Evolutionary conservation across 495 filamentous ascomycete genomes (phyloP).

Genomic region (Physcia stellaris): DNA sequence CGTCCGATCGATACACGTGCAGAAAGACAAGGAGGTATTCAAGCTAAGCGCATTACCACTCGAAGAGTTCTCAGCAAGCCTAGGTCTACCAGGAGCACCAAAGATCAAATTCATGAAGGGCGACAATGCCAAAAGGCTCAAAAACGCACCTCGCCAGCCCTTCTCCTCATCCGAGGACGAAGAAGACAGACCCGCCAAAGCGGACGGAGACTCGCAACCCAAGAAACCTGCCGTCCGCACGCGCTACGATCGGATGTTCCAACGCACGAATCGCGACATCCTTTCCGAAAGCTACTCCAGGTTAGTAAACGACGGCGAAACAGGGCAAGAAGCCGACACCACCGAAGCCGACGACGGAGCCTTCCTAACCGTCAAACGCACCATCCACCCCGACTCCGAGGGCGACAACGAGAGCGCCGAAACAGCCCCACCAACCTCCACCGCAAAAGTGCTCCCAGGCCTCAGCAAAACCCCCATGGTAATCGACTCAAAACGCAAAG

Average conservation of each 20-base stretch:
- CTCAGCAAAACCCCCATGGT: slow-evolving; percentile 52
- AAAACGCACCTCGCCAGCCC: slow-evolving; percentile 63
- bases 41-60: slow-evolving; percentile 64
- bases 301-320: slow-evolving; percentile 55
- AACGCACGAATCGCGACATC: slow-evolving; percentile 88
- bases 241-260: slow-evolving; percentile 94
- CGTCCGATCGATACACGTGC: slow-evolving; percentile 64
- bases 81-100: slow-evolving; percentile 82
- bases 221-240: slow-evolving; percentile 56
- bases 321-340: slow-evolving; percentile 19
- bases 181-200: slow-evolving; percentile 34
- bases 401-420: neutral
- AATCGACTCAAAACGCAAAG: slow-evolving; percentile 83
- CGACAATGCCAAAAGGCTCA: slow-evolving; percentile 68
- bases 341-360: slow-evolving; percentile 52
- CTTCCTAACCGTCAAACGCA: slow-evolving; percentile 81
- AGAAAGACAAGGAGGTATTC: slow-evolving; percentile 89
- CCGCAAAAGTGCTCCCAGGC: slow-evolving; percentile 30
- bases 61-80: slow-evolving; percentile 70
- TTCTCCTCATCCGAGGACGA: slow-evolving; percentile 37
- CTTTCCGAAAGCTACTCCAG: slow-evolving; percentile 83
- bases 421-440: slow-evolving; percentile 26
- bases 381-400: slow-evolving; percentile 39
- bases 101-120: slow-evolving; percentile 86
- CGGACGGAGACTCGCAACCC: slow-evolving; percentile 20